These are phyloP conservation scores for Lachancea kluyveri DNA, from an alignment of 805 yeast genomes.

Conservation along the genomic window DNA sequence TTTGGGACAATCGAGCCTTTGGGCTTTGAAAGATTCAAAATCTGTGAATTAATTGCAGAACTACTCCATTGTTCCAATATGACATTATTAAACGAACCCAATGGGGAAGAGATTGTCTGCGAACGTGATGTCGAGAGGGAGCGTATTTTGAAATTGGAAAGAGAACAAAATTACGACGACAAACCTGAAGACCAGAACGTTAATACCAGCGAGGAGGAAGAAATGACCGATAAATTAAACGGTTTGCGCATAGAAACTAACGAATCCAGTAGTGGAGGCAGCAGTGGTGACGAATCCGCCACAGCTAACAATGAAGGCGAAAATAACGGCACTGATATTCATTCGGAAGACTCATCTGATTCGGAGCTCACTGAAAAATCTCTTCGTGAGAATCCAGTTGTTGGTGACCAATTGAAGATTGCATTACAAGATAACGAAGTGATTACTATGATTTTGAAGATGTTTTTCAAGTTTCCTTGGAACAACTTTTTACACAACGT, in stretches of 20 bases:
- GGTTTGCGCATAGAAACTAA: constrained; percentile 7
- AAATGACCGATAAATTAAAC: constrained; percentile 4
- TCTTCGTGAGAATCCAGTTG: constrained; percentile 51
- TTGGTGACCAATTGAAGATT: constrained; percentile 70
- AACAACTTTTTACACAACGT: constrained; percentile 82
- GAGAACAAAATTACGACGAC: constrained; percentile 5
- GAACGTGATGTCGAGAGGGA: constrained; percentile 65
- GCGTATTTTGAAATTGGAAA: constrained; percentile 14
- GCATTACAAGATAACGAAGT: constrained; percentile 59
- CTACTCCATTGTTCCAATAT: constrained; percentile 92
- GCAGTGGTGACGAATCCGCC: constrained; percentile 6
- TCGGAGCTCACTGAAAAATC: constrained; percentile 30
- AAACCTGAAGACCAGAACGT: constrained; percentile 1
- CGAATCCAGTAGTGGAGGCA: constrained; percentile 2
- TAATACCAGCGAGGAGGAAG: constrained; percentile 3
- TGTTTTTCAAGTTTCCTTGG: constrained; percentile 74
- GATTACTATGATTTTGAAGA: constrained; percentile 51
- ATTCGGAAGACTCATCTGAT: constrained; percentile 22
- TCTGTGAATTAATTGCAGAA: constrained; percentile 92
- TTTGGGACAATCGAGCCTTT: constrained; percentile 63
- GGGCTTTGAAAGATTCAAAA: constrained; percentile 89
- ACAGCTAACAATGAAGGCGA: constrained; percentile 14
- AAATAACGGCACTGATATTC: constrained; percentile 11
- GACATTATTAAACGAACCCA: constrained; percentile 77
- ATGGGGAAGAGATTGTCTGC: constrained; percentile 58